These are phyloP conservation scores for Rhodotorula paludigena DNA, from an alignment of 768 basidiomycete species.

Conservation along the genomic window DNA sequence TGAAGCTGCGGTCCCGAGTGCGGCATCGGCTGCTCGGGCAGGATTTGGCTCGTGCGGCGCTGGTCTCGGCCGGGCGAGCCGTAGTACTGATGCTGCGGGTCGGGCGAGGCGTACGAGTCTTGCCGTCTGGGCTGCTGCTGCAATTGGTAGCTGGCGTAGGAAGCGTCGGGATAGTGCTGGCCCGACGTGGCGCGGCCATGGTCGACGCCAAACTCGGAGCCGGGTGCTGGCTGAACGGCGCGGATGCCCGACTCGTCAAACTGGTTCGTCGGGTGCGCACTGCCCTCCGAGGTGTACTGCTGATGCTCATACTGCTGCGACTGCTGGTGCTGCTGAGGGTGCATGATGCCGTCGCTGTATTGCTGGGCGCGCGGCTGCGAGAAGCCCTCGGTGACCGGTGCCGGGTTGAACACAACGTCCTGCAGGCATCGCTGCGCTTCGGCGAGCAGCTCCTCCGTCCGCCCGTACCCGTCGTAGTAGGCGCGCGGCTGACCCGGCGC, in stretches of 20 bases:
- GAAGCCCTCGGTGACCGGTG: constrained; percentile 32
- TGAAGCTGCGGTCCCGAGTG: constrained; percentile 27
- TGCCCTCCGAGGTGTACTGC: background rate
- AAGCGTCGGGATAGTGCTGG: background rate
- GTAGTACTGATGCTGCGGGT: background rate
- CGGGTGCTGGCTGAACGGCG: background rate
- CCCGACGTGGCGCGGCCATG: background rate
- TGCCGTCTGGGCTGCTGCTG: constrained; percentile 1
- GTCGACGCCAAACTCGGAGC: background rate
- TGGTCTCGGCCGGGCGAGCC: background rate
- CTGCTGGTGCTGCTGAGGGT: constrained; percentile 38
- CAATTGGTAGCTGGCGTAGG: background rate
- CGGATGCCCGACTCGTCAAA: background rate
- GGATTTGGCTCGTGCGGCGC: background rate
- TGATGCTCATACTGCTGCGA: background rate
- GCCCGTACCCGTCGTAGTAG: constrained; percentile 47
- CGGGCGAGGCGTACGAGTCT: background rate
- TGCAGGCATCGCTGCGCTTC: constrained; percentile 48
- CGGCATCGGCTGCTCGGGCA: constrained; percentile 1
- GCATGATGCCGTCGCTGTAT: constrained; percentile 31
- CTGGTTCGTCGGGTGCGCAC: constrained; percentile 1
- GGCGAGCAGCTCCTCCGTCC: constrained; percentile 46
- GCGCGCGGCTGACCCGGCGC: constrained; percentile 49
- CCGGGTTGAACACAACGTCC: constrained; percentile 41
- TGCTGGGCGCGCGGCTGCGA: no score